Evolutionary conservation across 371 early-diverging fungal species (phyloP), one percentile per base, ranked within the genome.

Genomic region (Apophysomyces variabilis): DNA sequence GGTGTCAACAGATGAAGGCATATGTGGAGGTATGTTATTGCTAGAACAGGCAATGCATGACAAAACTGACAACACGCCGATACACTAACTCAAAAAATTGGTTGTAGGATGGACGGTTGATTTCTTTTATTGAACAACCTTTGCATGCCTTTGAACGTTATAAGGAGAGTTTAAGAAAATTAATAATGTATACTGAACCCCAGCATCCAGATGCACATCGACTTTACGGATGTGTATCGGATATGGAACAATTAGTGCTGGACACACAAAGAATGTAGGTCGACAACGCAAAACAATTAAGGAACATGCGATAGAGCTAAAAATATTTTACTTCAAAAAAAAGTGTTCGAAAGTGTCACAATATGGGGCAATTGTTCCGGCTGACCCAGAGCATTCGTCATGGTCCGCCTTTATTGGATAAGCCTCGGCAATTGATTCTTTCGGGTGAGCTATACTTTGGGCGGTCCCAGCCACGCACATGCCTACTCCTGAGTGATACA

Each of bases 201-300:
- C 66, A 66, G 35, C 72, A 72, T 32, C 72, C 72, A 16, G 72
- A 72, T 41, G 68, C 72, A 37, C 63, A 54, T 26, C 64, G 62
- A 35, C 62, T 72, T 9, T 39, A 57, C 18, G 62, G 65, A 32
- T 66, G 66, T 57, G 60, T 61, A 13, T 41, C 26, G 13, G 60
- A 63, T 32, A 44, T 72, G 57, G 57, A 39, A 5, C 62, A 64
- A 9, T 32, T 72, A 11, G 68, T 65, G 18, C 14, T 13, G n/a
- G 64, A 57, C 43, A 62, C 66, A n/a, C 56, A 56, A 11, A 66
- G 38, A 36, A 38, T 64, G 72, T 72, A 72, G 32, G 32, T 26
- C 3, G 32, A 65, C 63, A 18, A 26, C 13, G n/a, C 13, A 39
- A 47, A 14, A 44, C 4, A n/a, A 50, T 50, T 50, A 26, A 26